Evolutionary conservation across 768 basidiomycete genomes (phyloP), one percentile per base, ranked within the genome.

Genomic region (Porphyrellus cyaneotinctus): DNA sequence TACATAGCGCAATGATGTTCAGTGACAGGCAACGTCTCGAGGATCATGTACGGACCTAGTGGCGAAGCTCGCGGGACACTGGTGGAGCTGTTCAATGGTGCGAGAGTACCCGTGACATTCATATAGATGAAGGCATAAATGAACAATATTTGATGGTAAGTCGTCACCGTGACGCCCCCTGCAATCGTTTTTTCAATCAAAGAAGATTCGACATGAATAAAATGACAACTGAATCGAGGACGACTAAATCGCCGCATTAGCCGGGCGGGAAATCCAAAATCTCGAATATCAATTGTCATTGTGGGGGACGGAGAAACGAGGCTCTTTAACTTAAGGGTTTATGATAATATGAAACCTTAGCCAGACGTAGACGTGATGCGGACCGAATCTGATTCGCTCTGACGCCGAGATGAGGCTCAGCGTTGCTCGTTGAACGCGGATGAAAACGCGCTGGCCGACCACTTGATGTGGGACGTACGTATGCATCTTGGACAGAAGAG

Each of bases 261-360:
- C 41, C 28, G 57, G 49, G 51, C 30, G 58, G 54, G 49, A 58
- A 28, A 63, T 60, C 58, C 45, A 42, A 52, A 38, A 43, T 48
- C 48, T 51, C 39, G 49, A 4, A 28, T 51, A 42, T 49, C 38
- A 37, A 17, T 42, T 31, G 28, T 46, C 51, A 42, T 63, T 63
- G 63, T 42, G 63, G 61, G 64, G 58, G 48, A 56, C 44, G 49
- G 54, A 49, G 48, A 47, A 51, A 65, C 49, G 65, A 58, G 56
- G 55, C 37, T 14, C 33, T 55, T 23, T 13, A 32, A 48, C 39
- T 23, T 26, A 42, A 42, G 15, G 30, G 45, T 51, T 52, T 38
- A 38, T 43, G 35, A 47, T 48, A 43, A 43, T 52, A 64, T 68
- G 66, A 68, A 68, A 62, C 56, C 18, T 58, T 57, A 60, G 39